Percentiles rank a stretch among this genome's conserved stretches.
Conservation (phyloP, 2,329 filamentous ascomycete genomes). For the Pseudopithomyces maydicus region DNA sequence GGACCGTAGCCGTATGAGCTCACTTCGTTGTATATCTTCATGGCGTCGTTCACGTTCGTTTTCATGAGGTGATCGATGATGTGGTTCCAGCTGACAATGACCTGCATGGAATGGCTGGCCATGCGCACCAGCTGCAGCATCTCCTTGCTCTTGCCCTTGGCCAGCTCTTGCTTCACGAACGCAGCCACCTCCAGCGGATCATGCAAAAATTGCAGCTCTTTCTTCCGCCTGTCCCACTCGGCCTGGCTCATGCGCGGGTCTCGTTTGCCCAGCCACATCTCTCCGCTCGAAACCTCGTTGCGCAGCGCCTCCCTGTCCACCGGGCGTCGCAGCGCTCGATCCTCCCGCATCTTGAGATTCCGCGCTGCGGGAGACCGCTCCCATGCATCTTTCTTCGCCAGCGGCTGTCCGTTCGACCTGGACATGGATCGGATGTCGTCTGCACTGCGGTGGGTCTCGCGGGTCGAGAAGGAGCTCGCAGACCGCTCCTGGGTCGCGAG, state of each 20-base stretch:
- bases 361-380: conserved; percentile 29
- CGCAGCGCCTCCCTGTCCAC: conserved; percentile 7
- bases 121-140: conserved; percentile 71
- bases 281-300: conserved; percentile 11
- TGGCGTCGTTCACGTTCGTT: conserved; percentile 64
- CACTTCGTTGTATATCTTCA: conserved; percentile 90
- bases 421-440: conserved; percentile 17
- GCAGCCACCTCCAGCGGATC: conserved; percentile 77
- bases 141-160: conserved; percentile 65
- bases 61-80: conserved; percentile 75
- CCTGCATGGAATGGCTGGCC: conserved; percentile 68
- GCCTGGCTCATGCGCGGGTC: conserved; percentile 28
- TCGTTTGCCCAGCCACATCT: conserved; percentile 31
- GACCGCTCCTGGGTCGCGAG: conserved; percentile 24
- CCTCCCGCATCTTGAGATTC: conserved; percentile 28
- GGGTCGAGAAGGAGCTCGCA: conserved; percentile 1
- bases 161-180: conserved; percentile 67
- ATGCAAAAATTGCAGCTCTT: conserved; percentile 65
- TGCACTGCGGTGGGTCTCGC: conserved; percentile 10
- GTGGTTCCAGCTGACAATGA: conserved; percentile 85
- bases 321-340: conserved; percentile 18
- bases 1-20: conserved; percentile 19
- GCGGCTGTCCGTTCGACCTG: background rate
- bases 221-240: conserved; percentile 48
- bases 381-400: conserved; percentile 27